Conservation (phyloP, 1,284 basidiomycete genomes). For the Phellopilus nigrolimitatus region DNA sequence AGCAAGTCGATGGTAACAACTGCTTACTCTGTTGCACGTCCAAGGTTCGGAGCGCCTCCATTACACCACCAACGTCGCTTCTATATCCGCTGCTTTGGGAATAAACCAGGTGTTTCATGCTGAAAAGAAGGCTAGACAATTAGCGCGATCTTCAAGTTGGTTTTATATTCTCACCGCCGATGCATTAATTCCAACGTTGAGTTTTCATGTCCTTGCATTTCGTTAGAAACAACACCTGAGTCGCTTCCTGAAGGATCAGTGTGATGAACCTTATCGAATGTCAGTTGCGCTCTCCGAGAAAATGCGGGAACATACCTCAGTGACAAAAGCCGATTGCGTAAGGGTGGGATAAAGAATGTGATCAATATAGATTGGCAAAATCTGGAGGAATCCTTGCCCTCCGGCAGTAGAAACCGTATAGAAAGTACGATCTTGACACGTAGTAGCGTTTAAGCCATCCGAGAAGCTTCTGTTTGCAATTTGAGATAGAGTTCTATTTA, state of each 20-base stretch:
- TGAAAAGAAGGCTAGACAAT: constrained; percentile 35
- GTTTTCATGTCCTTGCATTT: constrained; percentile 98
- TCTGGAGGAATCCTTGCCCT: constrained; percentile 90
- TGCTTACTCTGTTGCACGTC: constrained; percentile 84
- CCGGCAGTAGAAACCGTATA: constrained; percentile 99
- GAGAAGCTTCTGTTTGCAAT: constrained; percentile 97
- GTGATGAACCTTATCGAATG: constrained; percentile 70
- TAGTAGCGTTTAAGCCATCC: constrained; percentile 86
- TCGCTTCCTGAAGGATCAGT: constrained; percentile 88
- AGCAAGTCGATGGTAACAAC: too few species aligned
- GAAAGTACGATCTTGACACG: constrained; percentile 84
- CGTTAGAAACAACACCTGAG: constrained; percentile 94
- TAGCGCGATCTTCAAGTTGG: background rate
- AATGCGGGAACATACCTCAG: constrained; percentile 56
- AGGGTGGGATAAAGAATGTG: constrained; percentile 97
- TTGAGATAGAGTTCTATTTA: constrained; percentile 95
- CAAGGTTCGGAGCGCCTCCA: constrained; percentile 85
- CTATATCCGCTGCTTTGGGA: constrained; percentile 84
- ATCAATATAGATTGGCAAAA: constrained; percentile 94
- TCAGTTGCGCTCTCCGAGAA: constrained; percentile 20
- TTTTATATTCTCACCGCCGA: constrained; percentile 52
- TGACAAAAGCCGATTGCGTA: constrained; percentile 86
- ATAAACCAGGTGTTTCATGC: constrained; percentile 78
- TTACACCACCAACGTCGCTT: constrained; percentile 95
- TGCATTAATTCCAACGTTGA: constrained; percentile 88